Percentiles rank a stretch among this genome's conserved stretches.
These are phyloP conservation scores for Mollisia scopiformis DNA, from an alignment of 2,329 filamentous ascomycete genomes.

Conservation along the genomic window DNA sequence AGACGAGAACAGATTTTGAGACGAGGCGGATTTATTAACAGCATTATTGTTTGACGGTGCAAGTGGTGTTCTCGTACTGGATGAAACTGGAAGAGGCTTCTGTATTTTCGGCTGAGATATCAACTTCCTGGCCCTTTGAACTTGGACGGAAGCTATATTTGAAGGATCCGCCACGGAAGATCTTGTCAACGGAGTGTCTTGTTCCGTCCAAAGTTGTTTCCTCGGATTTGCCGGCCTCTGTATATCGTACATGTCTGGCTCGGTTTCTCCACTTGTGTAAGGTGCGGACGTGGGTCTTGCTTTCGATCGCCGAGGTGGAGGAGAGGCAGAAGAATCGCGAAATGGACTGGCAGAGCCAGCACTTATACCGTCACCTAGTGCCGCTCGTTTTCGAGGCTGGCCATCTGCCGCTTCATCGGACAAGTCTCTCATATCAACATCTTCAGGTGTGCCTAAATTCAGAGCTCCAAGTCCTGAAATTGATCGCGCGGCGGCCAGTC, in stretches of 20 bases:
- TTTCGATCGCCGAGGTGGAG: slow-evolving; percentile 29
- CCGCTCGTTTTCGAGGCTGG: slow-evolving; percentile 31
- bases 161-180: slow-evolving; percentile 30
- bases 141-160: slow-evolving; percentile 32
- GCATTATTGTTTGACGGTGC: slow-evolving; percentile 53
- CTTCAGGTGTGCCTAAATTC: slow-evolving; percentile 23
- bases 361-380: slow-evolving; percentile 34
- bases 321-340: slow-evolving; percentile 26
- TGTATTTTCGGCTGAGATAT: slow-evolving; percentile 19
- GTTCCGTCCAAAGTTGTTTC: slow-evolving; percentile 33
- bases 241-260: slow-evolving; percentile 13
- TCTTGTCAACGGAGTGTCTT: slow-evolving; percentile 21
- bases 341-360: slow-evolving; percentile 29
- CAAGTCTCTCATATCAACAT: slow-evolving; percentile 23
- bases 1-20: slow-evolving; percentile 67
- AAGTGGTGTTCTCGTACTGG: slow-evolving; percentile 41
- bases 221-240: slow-evolving; percentile 21
- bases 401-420: slow-evolving; percentile 23
- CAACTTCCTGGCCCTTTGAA: slow-evolving; percentile 24
- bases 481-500: slow-evolving; percentile 9
- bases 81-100: slow-evolving; percentile 14
- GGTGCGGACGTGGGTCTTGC: slow-evolving; percentile 25
- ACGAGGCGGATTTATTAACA: slow-evolving; percentile 49
- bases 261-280: slow-evolving; percentile 8
- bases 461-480: slow-evolving; percentile 25